Percentiles rank a stretch among this genome's conserved stretches.
phyloP scores from a whole-genome alignment of 2,329 filamentous ascomycete species.

The Pseudocercospora vitis region DNA sequence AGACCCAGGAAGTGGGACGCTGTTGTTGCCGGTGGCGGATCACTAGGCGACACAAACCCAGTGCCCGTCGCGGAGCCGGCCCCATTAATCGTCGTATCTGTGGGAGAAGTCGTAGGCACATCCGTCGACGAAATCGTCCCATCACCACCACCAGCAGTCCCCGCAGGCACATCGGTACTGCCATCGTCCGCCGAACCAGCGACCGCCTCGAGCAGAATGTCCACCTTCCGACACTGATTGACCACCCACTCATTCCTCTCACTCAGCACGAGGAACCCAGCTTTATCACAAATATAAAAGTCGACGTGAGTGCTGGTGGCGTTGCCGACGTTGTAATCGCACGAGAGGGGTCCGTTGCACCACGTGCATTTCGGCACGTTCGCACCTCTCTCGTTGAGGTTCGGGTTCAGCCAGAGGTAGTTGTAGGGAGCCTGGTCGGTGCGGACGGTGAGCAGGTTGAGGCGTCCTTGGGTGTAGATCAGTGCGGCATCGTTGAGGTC shows the following conservation, averaged over 20 bases:
- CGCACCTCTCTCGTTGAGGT: neutral
- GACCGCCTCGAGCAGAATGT: too few species aligned
- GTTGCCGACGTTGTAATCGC: constrained; percentile 1
- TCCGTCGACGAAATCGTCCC: neutral
- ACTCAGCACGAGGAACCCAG: neutral
- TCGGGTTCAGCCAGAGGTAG: neutral
- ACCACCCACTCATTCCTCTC: neutral
- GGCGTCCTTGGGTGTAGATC: neutral
- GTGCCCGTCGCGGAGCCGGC: neutral
- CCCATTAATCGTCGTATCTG: neutral
- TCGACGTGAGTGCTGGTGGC: too few species aligned
- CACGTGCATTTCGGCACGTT: constrained; percentile 2
- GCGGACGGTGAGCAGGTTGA: neutral
- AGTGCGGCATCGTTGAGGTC: neutral
- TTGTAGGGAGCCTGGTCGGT: neutral
- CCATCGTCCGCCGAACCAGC: too few species aligned
- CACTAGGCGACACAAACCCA: too few species aligned
- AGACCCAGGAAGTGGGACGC: too few species aligned
- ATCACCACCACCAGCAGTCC: neutral
- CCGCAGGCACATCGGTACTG: too few species aligned
- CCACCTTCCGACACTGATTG: too few species aligned
- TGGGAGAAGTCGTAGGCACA: neutral
- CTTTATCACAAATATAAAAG: neutral
- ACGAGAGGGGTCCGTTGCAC: constrained; percentile 2
- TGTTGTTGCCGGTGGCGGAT: too few species aligned